Evolutionary conservation across 2,329 filamentous ascomycete species (phyloP), one percentile per base, ranked within the genome.

Genomic region (Colletotrichum phormii): DNA sequence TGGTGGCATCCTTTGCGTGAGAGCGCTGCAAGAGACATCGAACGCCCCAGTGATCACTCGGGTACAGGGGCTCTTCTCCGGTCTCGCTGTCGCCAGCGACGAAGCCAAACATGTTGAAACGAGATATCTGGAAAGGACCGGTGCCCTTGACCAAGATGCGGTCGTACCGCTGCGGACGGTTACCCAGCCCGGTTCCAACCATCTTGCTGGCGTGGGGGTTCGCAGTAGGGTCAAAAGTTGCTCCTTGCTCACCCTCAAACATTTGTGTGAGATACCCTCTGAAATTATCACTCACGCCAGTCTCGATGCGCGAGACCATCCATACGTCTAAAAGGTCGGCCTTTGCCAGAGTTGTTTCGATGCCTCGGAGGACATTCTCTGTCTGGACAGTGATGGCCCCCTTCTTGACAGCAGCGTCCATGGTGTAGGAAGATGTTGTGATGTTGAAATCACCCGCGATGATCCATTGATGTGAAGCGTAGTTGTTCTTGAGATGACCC

Each of bases 371-470:
- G 9, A 82, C 80, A 3, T 76, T 78, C 0, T 81, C 83, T 1
- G 88, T 87, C 61, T 87, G 83, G 0, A 78, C 59, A 0, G 89
- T 89, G n/a, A 93, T 87, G 5, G 83, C 80, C n/a, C 87, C 86
- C 64, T 83, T 86, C 68, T 85, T 84, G 1, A 88, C 75, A 0
- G 90, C 89, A 4, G 83, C 81, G 12, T 87, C 82, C 42, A 93
- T 86, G 0, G 89, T 89, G 64, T 84, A 84, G 1, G 83, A 81
- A 1, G 91, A 93, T 0, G 90, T 91, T 7, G 87, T 83, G 29
- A 93, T 82, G 75, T 93, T 93, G 78, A 92, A 91, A 77, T 93
- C 90, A 3, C 91, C 91, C 0, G 88, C 88, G 24, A 93, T 76
- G 4, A 92, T 81, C 83, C 87, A 90, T 5, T 89, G 84, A 49